Conservation (phyloP, 1,284 basidiomycete species). For the Moniliophthora roreri region DNA sequence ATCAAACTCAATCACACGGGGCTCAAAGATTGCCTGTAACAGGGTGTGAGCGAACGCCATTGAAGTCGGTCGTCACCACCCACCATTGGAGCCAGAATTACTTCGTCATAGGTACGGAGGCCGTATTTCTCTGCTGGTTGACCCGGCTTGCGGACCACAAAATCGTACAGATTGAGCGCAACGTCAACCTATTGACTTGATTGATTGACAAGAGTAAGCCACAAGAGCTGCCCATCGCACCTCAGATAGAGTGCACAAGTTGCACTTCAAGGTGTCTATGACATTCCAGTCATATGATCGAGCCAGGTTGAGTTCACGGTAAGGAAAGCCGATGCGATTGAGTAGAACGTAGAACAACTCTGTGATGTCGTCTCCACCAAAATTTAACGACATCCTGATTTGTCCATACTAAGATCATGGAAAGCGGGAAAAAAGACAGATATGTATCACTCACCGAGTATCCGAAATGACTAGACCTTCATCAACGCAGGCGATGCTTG, state of each 20-base stretch:
- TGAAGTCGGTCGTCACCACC: constrained; percentile 19
- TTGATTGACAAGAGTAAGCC: background rate
- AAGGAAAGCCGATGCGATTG: constrained; percentile 84
- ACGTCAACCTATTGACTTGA: constrained; percentile 72
- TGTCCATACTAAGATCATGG: constrained; percentile 11
- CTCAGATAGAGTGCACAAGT: constrained; percentile 83
- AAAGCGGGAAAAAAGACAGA: background rate
- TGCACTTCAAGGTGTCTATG: constrained; percentile 86
- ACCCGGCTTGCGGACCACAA: constrained; percentile 78
- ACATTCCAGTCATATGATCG: constrained; percentile 84
- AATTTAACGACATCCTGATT: constrained; percentile 76
- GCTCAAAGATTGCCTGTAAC: constrained; percentile 85
- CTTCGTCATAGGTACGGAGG: constrained; percentile 92
- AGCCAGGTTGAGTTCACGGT: constrained; percentile 77
- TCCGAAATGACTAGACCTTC: constrained; percentile 91
- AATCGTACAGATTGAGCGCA: constrained; percentile 87
- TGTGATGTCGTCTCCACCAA: constrained; percentile 94
- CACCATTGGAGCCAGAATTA: constrained; percentile 93
- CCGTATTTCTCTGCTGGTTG: constrained; percentile 86
- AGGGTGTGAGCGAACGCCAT: background rate
- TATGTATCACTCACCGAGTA: constrained; percentile 61
- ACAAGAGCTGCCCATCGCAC: constrained; percentile 40
- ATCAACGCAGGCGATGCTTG: constrained; percentile 92
- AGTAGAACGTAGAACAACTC: constrained; percentile 85
- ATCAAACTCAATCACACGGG: constrained; percentile 88